Evolutionary conservation across 768 basidiomycete genomes (phyloP), one percentile per base, ranked within the genome.

Genomic region (Boletus rufocinnamomeus): DNA sequence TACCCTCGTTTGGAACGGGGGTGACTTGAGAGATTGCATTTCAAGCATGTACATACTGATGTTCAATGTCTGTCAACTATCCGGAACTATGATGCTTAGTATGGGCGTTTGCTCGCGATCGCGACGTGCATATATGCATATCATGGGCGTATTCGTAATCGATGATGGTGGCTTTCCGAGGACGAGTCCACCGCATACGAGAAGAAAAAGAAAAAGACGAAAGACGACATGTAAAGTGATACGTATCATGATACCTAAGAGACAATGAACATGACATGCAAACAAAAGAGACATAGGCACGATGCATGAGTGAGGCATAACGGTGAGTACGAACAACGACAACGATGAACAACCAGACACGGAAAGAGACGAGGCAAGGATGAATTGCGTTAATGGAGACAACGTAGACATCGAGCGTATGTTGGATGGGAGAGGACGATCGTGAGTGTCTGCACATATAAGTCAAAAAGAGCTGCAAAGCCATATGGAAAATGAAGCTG

Each of bases 391-490:
- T 8, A 14, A 35, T 34, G 38, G 46, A 30, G 28, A 9, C n/a
- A 25, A 30, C 25, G 4, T 38, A 17, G n/a, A 23, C 35, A 16
- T 25, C 30, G 10, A 41, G 21, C 19, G 35, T n/a, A 43, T 56
- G 54, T 50, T 57, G 60, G 41, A 57, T 57, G 44, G 19, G 6
- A n/a, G 10, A 6, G 19, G 11, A 9, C 4, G 37, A 52, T 46
- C 25, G 37, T 58, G 56, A 68, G 56, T 54, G 37, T 51, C 21
- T 48, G 45, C 54, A n/a, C n/a, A n/a, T n/a, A 58, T 62, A 60
- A 69, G 60, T 60, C 60, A 67, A 68, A 62, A 61, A 28, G 17
- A 2, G 41, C 41, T 43, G 21, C 3, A 54, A 38, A 53, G 50
- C 30, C 49, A 69, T 23, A 56, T 40, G 43, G 28, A 53, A 51